Base-by-base conservation (phyloP, 2,329 filamentous ascomycete genomes). In the Graphiopsis chlorocephala region DNA sequence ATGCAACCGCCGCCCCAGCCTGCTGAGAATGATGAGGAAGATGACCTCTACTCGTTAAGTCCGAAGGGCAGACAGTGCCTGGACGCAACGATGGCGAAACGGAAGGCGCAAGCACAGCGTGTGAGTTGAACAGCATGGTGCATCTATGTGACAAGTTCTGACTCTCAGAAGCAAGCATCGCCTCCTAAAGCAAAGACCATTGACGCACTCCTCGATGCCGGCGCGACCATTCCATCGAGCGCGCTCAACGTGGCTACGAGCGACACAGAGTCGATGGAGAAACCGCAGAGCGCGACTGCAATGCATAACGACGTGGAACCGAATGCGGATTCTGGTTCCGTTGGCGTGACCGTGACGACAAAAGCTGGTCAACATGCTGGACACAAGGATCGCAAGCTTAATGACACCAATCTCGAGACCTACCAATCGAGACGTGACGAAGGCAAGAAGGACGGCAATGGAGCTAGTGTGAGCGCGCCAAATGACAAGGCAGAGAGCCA, bases 31-130 rank as follows among this genome's bases (percentile, higher is more conserved):
- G 64, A 64, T 7, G 65, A 68, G 2, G 65, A 67, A 17, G 66
- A 69, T 28, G 68, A 69, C 7, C 58, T 71, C 12, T 70, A 70
- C 61, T 33, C 26, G 11, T 7, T 66, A n/a, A 70, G 66, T 26
- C 70, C 70, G n/a, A 50, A 66, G 25, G 66, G 59, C 14, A 67
- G 60, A 29, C 47, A 20, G 14, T 48, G 58, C 28, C 25, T 58
- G 20, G 52, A 56, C 7, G 5, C 65, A 1, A 28, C 48, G 23
- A 5, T 52, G 45, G n/a, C 23, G 25, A 23, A 20, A 12, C 38
- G 38, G 38, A 45, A 45, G n/a, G 38, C 38, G 12, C 38, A 45
- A 20, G 38, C 38, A 45, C 38, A 45, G n/a, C 38, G 38, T 11
- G 38, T 45, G 38, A 45, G 38, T 45, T 20, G 38, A 45, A 10